Evolutionary conservation across 2,329 filamentous ascomycete genomes (phyloP).

Genomic region (Verruconis gallopava): DNA sequence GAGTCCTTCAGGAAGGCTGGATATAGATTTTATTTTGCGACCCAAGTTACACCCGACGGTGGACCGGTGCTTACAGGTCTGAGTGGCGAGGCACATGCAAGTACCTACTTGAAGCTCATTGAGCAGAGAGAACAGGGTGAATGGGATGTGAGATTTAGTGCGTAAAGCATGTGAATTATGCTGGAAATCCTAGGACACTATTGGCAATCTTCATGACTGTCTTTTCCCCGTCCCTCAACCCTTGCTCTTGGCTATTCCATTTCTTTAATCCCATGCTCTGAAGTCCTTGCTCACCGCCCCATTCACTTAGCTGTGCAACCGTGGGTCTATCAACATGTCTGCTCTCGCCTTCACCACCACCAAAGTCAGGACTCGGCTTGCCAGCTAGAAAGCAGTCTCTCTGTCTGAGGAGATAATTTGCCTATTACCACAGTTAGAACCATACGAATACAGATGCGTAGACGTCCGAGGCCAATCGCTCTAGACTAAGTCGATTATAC

Average conservation of each 20-base stretch:
- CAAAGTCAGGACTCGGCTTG: slow-evolving; percentile 34
- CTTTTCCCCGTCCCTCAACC: slow-evolving; percentile 38
- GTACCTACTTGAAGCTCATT: slow-evolving; percentile 10
- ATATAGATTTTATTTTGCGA: slow-evolving; percentile 12
- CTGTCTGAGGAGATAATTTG: slow-evolving; percentile 42
- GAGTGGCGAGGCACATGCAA: slow-evolving; percentile 11
- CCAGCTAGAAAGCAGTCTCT: slow-evolving; percentile 57
- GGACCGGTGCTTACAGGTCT: slow-evolving; percentile 1
- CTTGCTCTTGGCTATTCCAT: slow-evolving; percentile 35
- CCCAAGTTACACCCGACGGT: slow-evolving; percentile 11
- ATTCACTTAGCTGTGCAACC: slow-evolving; percentile 24
- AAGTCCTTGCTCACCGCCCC: slow-evolving; percentile 35
- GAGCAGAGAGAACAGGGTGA: slow-evolving; percentile 11
- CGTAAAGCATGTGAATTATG: neutral
- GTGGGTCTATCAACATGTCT: slow-evolving; percentile 30
- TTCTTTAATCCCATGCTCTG: slow-evolving; percentile 41
- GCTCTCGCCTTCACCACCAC: slow-evolving; percentile 50
- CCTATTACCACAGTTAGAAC: neutral
- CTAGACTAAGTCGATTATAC: too few species aligned
- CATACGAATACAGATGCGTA: slow-evolving; percentile 46
- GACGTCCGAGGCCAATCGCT: slow-evolving; percentile 52
- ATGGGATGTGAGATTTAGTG: slow-evolving; percentile 10
- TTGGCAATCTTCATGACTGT: slow-evolving; percentile 40
- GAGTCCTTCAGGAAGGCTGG: neutral
- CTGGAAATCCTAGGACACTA: slow-evolving; percentile 31